Evolutionary conservation across 257 asterid species (phyloP).

Genomic region (Nicotiana attenuata): DNA sequence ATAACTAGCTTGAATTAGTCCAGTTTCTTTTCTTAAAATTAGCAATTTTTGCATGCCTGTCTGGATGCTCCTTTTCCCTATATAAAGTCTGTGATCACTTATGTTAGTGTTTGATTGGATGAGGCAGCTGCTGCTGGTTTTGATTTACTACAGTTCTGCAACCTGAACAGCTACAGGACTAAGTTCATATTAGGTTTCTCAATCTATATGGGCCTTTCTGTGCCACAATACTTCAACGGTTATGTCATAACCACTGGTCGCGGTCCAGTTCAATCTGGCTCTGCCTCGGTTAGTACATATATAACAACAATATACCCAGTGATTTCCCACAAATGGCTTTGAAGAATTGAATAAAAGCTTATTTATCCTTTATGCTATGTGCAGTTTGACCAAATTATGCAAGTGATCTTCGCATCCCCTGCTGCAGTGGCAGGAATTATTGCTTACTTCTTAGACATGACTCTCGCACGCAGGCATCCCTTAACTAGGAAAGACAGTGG

Average conservation of each 20-base stretch:
- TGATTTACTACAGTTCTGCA: constrained; percentile 83
- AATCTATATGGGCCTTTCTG: constrained; percentile 89
- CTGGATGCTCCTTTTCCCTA: neutral
- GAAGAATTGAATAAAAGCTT: neutral
- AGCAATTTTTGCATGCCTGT: too few species aligned
- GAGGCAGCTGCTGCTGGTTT: constrained; percentile 77
- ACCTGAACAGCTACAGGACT: constrained; percentile 91
- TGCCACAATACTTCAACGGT: constrained; percentile 86
- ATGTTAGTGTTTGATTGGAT: neutral
- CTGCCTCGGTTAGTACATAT: constrained; percentile 52
- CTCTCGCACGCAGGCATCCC: constrained; percentile 54
- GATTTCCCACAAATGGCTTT: too few species aligned
- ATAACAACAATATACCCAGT: too few species aligned
- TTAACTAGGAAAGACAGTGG: constrained; percentile 74
- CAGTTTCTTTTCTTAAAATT: too few species aligned
- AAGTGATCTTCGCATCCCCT: constrained; percentile 77
- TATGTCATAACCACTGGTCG: constrained; percentile 58
- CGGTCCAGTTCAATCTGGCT: constrained; percentile 65
- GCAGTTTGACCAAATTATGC: constrained; percentile 76
- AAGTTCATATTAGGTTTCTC: constrained; percentile 81
- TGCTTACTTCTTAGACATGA: constrained; percentile 69
- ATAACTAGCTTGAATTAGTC: neutral
- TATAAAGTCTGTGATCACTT: neutral
- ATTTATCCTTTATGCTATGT: neutral
- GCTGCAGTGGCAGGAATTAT: constrained; percentile 69